Base-by-base conservation (phyloP, 1,139 yeast genomes). In the Taphrina communis region DNA sequence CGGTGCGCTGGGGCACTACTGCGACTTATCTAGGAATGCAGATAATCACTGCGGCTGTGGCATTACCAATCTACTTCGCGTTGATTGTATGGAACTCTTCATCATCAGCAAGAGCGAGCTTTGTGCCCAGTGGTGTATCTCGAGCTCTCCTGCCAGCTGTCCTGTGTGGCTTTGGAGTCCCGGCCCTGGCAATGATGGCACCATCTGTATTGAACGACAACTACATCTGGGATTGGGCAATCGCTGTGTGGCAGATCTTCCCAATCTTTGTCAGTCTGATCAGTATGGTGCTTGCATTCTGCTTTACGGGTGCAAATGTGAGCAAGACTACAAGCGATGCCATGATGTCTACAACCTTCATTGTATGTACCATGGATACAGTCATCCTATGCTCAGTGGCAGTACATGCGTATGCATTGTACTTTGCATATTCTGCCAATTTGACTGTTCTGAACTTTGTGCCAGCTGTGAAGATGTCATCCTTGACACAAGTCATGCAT, bases 281-380 rank as follows among this genome's bases (percentile, higher is more conserved):
- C 25, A 19, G 38, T 25, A 39, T 46, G 21, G 38, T 63, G 12
- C 57, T 63, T 14, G 61, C 52, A n/a, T 39, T 57, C 14, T 53
- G 59, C 48, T 55, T 63, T 55, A 53, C 44, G 8, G 61, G 55
- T 39, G 52, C 46, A 19, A 44, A 25, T 6, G 52, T 41, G n/a
- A 21, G 44, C 19, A 31, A 38, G 56, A 63, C 67, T 5, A 57
- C 67, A 8, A 63, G 61, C 41, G 67, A 63, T 31, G 67, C 67
- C 17, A 57, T 63, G 53, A 63, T 63, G 31, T 63, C 67, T n/a
- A 63, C 67, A 11, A 53, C 67, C 9, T 55, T 63, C n/a, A 36
- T 63, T 11, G 57, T 63, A 17, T 21, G 48, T 9, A 48, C 67
- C 7, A 63, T 57, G 55, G 67, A 63, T 46, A 35, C 42, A 6